Evolutionary conservation across 345 rosid species (phyloP).

Genomic region (Eucalyptus erythrocorys): DNA sequence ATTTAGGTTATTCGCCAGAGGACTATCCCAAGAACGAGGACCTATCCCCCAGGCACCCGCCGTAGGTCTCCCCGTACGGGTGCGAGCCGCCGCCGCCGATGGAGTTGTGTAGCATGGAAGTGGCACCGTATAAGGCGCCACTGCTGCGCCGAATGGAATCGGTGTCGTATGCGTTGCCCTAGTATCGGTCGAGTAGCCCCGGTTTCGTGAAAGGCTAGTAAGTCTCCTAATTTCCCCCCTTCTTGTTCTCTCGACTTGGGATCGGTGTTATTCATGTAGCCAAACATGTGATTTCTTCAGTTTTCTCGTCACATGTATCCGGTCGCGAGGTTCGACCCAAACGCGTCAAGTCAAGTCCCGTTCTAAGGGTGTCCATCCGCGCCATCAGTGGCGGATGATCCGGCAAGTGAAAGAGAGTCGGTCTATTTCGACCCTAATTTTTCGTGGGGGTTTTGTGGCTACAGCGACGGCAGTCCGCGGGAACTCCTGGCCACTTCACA

Average conservation of each 20-base stretch:
- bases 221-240: not conserved
- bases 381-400: not conserved
- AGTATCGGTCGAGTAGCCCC: constrained; percentile 22
- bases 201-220: constrained; percentile 81
- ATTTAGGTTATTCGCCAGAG: constrained; percentile 81
- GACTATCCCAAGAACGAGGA: constrained; percentile 73
- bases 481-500: not conserved
- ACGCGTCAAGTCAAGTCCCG: not conserved
- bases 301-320: not conserved
- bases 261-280: not conserved
- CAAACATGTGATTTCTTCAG: not conserved
- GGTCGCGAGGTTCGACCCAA: not conserved
- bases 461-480: not conserved
- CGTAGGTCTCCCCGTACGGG: constrained; percentile 39
- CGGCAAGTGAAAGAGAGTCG: not conserved
- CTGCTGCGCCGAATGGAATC: too few species aligned
- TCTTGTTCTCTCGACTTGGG: not conserved
- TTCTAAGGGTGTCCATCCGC: not conserved
- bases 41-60: constrained; percentile 54
- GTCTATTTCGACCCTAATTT: not conserved
- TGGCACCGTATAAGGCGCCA: too few species aligned
- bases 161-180: too few species aligned
- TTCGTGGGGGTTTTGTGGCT: too few species aligned
- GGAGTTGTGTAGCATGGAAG: too few species aligned
- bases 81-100: not conserved